Evolutionary conservation across 768 basidiomycete species (phyloP), one percentile per base, ranked within the genome.

Genomic region (Coprinopsis cinerea): DNA sequence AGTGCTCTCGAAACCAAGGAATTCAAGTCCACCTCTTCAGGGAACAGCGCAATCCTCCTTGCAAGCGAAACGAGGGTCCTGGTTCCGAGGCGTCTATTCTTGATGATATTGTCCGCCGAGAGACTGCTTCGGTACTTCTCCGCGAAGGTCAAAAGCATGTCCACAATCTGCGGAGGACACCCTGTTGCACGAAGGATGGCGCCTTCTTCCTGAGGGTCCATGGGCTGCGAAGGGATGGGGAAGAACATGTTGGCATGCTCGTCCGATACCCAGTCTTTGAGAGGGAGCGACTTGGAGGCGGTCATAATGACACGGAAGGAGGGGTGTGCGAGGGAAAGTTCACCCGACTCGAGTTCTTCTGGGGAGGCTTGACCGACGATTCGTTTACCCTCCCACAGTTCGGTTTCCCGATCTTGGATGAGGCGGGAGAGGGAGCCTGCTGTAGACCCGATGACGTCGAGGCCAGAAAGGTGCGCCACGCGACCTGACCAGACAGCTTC

Each of bases 191-290:
- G 54, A 2, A 85, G 75, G 13, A 83, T 61, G 1, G 59, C 53
- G 0, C 59, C 54, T 63, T 85, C 82, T 59, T 85, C 82, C 0
- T 60, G 54, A 13, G 50, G 54, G 24, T 70, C 67, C 82, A 85
- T 85, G 1, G 82, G 81, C 55, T 78, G 77, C 36, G 76, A 71
- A 6, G 78, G 74, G 13, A 85, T 60, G 9, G 81, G 62, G 61
- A 83, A 79, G 70, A 85, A 83, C 81, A 83, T 83, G 57, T 83
- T 84, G 22, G 79, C 76, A 58, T 83, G 78, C 57, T 85, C 82
- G 51, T 78, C 76, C 1, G 74, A 69, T 23, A 85, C 71, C 83
- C 82, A 85, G 57, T 84, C 82, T 56, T 79, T 78, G n/a, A 83
- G 65, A n/a, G 78, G 75, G 1, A 78, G 61, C 1, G 81, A 82